Base-by-base conservation (phyloP, 208 protist species). In the Leishmania turanica region DNA sequence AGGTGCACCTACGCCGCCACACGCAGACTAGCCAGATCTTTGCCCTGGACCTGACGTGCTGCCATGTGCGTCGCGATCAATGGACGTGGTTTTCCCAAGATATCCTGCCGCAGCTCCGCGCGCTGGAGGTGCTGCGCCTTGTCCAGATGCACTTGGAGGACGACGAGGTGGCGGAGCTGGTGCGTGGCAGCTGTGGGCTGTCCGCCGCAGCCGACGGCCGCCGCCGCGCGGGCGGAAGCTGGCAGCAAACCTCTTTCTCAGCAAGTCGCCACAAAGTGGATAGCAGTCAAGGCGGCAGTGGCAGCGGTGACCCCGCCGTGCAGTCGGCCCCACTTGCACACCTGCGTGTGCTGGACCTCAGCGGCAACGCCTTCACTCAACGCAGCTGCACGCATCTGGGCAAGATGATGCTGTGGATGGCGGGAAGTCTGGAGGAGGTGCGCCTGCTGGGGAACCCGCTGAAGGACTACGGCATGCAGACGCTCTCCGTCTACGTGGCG, bases 401-500 rank as follows among this genome's bases (percentile, higher is more conserved):
- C 72, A 91, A 92, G 65, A 73, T 95, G 74, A 74, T 95, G 54
- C 84, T 96, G 62, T 91, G 88, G 82, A 84, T 85, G 54, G 88
- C 92, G 2, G 88, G 86, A 65, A 93, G 91, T 17, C 86, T 97
- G 19, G 88, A 92, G 62, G 87, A 93, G 82, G 69, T 97, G 71
- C 79, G 86, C 31, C 80, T 95, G 47, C 45, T 82, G 37, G 81
- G 87, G 37, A 97, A 97, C 87, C 83, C 86, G 24, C 77, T 97
- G 3, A 83, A 89, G 54, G 93, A 97, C 79, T 91, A 95, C 76
- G 93, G 93, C 51, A 89, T 97, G 74, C 93, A 93, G 78, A 87
- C 88, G 27, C 87, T 97, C n/a, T 83, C 83, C 40, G 90, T 95
- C 54, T 95, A 95, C 78, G 76, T 97, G 13, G 62, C 89, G 4